phyloP scores from a whole-genome alignment of 2,329 filamentous ascomycete genomes.

The Cladosporium sp. region DNA sequence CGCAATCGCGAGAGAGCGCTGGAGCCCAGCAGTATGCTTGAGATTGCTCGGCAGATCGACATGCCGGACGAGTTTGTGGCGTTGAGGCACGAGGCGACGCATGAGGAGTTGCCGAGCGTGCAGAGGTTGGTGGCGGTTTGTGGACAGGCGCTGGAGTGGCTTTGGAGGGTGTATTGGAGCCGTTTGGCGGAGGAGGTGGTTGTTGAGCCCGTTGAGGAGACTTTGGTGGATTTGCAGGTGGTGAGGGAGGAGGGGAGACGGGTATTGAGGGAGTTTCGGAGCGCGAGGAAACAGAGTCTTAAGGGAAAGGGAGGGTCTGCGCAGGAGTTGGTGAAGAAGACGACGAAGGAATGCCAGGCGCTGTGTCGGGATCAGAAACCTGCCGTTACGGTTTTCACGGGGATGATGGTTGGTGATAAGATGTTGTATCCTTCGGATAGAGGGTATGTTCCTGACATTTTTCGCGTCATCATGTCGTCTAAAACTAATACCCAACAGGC shows the following conservation, averaged over 20 bases:
- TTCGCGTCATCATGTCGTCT: no score
- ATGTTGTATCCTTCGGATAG: conserved; percentile 34
- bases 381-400: conserved; percentile 17
- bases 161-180: conserved; percentile 85
- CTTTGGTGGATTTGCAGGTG: conserved; percentile 28
- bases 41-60: conserved; percentile 62
- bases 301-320: conserved; percentile 28
- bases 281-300: conserved; percentile 25
- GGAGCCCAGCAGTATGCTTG: conserved; percentile 63
- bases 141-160: conserved; percentile 69
- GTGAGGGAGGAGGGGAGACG: conserved; percentile 28
- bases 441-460: conserved; percentile 20
- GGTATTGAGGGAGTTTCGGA: conserved; percentile 23
- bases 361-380: conserved; percentile 8
- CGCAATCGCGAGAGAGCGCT: conserved; percentile 58
- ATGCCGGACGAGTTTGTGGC: conserved; percentile 79
- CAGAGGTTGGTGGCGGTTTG: conserved; percentile 66
- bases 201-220: conserved; percentile 14
- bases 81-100: conserved; percentile 81
- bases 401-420: conserved; percentile 32
- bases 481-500: conserved; percentile 16
- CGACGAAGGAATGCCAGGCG: conserved; percentile 7
- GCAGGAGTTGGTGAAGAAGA: conserved; percentile 23
- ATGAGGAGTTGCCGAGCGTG: conserved; percentile 78
- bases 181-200: conserved; percentile 37